Base-by-base conservation (phyloP, 2,329 filamentous ascomycete species). In the Calcarisporium arbuscula region DNA sequence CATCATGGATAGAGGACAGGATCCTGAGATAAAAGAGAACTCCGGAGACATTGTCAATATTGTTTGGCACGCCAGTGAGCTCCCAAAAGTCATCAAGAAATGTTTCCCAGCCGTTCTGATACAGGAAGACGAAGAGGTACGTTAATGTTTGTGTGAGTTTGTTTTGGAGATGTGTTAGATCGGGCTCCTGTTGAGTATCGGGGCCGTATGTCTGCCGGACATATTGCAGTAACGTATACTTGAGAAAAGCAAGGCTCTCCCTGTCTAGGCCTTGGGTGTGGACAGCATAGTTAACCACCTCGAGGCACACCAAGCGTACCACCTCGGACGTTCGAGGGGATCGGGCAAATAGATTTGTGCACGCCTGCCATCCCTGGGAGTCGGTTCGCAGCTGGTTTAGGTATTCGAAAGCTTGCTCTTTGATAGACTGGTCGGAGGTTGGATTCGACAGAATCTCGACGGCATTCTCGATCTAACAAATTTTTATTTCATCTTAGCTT, bases 121-220 rank as follows among this genome's bases (percentile, higher is more conserved):
- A 98, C 35, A 94, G 72, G 10, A 81, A 78, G 22, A 87, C 83
- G 60, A 98, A 98, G 32, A 98, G 79, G 53, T 87, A 92, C 8
- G 92, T 98, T 50, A 98, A 67, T 10, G 89, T 95, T 64, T 98
- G 92, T 29, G 90, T 89, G 47, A 98, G 77, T 64, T 98, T 98
- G 67, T 96, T 98, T 63, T 96, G 90, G 28, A 98, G 81, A 45
- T 77, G 75, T 17, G 77, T 59, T 8, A 81, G 77, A 56, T 98
- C 92, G 43, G 80, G 64, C 39, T 70, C 67, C 38, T 74, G 71
- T 36, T 74, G 70, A 8, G 67, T 60, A 21, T 67, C 67, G 25
- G 71, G 66, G 34, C 78, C 74, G 58, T 95, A 96, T 31, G 74
- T 78, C 49, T 82, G 76, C 45, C 77, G 77, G 41, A 92, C 73